Evolutionary conservation across 352 stramenopile species (phyloP).

Genomic region (Pythium folliculosum): DNA sequence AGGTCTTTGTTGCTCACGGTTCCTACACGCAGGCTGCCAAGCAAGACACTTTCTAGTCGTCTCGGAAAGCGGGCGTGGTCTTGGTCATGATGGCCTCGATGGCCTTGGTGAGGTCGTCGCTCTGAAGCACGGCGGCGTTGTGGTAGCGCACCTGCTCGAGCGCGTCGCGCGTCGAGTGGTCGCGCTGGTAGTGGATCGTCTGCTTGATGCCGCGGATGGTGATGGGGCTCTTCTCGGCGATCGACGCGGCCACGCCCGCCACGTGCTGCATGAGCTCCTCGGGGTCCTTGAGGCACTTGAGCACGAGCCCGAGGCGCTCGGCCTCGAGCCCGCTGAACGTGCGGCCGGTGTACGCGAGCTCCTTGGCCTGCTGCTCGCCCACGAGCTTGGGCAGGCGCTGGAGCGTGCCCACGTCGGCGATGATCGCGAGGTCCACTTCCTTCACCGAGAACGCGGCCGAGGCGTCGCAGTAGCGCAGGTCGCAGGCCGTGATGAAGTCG

Average conservation of each 20-base stretch:
- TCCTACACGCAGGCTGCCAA: too few species aligned
- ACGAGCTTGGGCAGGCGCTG: conserved; percentile 86
- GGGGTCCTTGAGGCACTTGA: conserved; percentile 65
- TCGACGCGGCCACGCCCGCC: conserved; percentile 48
- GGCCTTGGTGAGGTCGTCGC: conserved; percentile 77
- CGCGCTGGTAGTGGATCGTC: conserved; percentile 84
- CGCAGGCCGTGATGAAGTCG: conserved; percentile 88
- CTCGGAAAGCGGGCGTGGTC: conserved; percentile 58
- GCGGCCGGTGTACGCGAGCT: conserved; percentile 84
- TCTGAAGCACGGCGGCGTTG: conserved; percentile 85
- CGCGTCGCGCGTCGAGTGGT: conserved; percentile 80
- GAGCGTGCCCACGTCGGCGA: conserved; percentile 87
- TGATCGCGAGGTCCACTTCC: conserved; percentile 88
- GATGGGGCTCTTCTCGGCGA: conserved; percentile 84
- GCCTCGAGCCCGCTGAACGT: conserved; percentile 79
- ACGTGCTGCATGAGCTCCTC: conserved; percentile 65
- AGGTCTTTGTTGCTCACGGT: not conserved
- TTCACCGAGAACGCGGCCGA: conserved; percentile 85
- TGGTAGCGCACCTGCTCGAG: conserved; percentile 83
- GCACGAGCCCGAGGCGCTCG: conserved; percentile 72
- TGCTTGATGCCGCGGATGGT: conserved; percentile 88
- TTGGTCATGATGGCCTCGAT: conserved; percentile 77
- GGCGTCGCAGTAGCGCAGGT: conserved; percentile 85
- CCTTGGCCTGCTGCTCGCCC: conserved; percentile 82
- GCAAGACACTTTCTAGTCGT: conserved; percentile 46